A percentile compares a stretch with the other conserved stretches of the same genome.
Evolutionary conservation across 2,329 filamentous ascomycete genomes (phyloP).

Genomic region (Graphiopsis chlorocephala): DNA sequence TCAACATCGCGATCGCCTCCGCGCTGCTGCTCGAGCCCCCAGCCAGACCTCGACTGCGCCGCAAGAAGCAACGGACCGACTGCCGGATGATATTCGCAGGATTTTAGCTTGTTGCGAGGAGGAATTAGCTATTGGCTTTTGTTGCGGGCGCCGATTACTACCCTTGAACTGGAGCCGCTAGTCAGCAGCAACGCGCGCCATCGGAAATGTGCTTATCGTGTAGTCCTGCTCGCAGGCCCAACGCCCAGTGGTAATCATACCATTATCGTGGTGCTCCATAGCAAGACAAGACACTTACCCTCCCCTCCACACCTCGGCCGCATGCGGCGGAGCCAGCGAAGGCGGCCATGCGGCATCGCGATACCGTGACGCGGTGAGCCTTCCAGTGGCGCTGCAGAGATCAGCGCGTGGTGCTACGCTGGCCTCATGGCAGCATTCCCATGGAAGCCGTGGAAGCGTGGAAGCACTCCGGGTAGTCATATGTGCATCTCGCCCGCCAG

Average conservation of each 20-base stretch:
- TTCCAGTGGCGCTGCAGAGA: neutral
- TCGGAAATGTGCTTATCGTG: neutral
- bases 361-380: slow-evolving; percentile 14
- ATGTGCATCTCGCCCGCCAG: neutral
- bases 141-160: neutral
- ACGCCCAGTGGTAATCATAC: neutral
- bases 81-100: slow-evolving; percentile 4
- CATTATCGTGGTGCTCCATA: neutral
- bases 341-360: neutral
- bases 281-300: neutral
- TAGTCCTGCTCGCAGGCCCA: neutral
- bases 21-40: too few species aligned
- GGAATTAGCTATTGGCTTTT: neutral
- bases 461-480: slow-evolving; percentile 1
- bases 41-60: neutral
- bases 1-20: slow-evolving; percentile 1
- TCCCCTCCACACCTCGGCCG: slow-evolving; percentile 15
- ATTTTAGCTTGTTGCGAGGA: neutral
- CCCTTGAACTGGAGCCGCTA: neutral
- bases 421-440: slow-evolving; percentile 8
- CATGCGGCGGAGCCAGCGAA: neutral
- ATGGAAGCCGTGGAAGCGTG: neutral
- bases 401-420: slow-evolving; percentile 9
- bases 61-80: slow-evolving; percentile 1
- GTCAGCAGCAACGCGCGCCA: slow-evolving; percentile 2